These are phyloP conservation scores for Chrysosporium keratinophilum DNA, from an alignment of 2,329 filamentous ascomycete species.

Conservation along the genomic window DNA sequence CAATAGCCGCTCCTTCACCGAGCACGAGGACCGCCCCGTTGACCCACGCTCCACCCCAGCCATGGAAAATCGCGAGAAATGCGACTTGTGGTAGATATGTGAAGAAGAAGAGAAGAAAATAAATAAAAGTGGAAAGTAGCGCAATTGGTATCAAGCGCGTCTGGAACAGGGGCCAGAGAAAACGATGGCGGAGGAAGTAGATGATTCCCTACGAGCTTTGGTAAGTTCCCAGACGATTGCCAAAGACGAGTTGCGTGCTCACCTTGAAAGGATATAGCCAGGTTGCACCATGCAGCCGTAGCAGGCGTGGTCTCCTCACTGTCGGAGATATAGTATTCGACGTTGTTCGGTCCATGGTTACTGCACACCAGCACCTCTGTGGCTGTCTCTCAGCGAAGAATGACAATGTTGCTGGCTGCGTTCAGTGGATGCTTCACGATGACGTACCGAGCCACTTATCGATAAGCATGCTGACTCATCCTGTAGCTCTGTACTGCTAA, in stretches of 20 bases:
- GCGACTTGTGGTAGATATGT: conserved; percentile 81
- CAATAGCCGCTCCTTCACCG: conserved; percentile 52
- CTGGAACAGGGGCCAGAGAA: conserved; percentile 71
- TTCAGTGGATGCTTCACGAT: not conserved
- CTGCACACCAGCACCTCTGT: not conserved
- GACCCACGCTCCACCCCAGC: conserved; percentile 67
- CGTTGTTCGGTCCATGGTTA: not conserved
- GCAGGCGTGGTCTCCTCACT: conserved; percentile 16
- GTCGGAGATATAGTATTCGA: not conserved
- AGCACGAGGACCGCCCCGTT: conserved; percentile 79
- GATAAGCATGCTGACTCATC: not conserved
- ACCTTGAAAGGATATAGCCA: conserved; percentile 43
- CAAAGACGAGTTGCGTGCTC: conserved; percentile 15
- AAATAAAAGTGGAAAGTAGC: conserved; percentile 71
- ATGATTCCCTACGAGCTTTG: conserved; percentile 53
- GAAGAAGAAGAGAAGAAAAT: conserved; percentile 77
- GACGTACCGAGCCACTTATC: not conserved
- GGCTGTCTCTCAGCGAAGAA: not conserved
- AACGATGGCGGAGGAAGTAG: conserved; percentile 68
- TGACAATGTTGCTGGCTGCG: too few relatives aligned
- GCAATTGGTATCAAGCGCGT: conserved; percentile 69
- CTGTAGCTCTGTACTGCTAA: not conserved
- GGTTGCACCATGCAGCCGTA: conserved; percentile 27
- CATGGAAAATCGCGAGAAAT: conserved; percentile 82
- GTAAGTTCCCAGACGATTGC: not conserved